These are phyloP conservation scores for Dictyophora rubrovolvata DNA, from an alignment of 768 basidiomycete genomes.

Conservation along the genomic window DNA sequence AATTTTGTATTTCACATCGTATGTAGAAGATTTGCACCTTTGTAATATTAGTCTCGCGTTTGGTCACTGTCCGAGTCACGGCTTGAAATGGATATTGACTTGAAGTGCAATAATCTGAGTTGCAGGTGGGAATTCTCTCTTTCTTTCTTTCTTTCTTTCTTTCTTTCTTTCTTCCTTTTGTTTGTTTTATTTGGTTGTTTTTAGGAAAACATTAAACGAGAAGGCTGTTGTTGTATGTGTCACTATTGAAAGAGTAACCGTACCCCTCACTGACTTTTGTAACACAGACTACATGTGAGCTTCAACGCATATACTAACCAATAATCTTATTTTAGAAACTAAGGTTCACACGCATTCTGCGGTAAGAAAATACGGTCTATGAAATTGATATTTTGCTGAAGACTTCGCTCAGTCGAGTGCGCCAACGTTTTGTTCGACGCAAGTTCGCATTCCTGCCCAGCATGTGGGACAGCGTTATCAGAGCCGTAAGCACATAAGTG, in stretches of 20 bases:
- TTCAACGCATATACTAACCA: not conserved
- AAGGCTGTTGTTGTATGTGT: constrained; percentile 76
- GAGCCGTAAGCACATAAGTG: constrained; percentile 53
- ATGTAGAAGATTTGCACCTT: not conserved
- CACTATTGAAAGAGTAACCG: not conserved
- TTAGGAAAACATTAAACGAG: constrained; percentile 55
- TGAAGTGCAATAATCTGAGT: constrained; percentile 14
- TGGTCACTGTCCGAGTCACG: constrained; percentile 1
- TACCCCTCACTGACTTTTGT: not conserved
- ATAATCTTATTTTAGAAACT: not conserved
- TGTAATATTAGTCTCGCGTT: constrained; percentile 1
- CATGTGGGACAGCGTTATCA: constrained; percentile 69
- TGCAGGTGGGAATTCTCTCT: constrained; percentile 6
- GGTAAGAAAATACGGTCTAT: constrained; percentile 28
- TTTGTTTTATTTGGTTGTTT: constrained; percentile 18
- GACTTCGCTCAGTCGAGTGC: constrained; percentile 50
- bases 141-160: not conserved
- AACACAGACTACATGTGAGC: constrained; percentile 46
- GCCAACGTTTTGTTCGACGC: constrained; percentile 76
- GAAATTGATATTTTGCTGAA: not conserved
- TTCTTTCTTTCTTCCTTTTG: not conserved
- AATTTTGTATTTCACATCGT: constrained; percentile 4
- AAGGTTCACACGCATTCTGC: constrained; percentile 85
- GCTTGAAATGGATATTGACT: constrained; percentile 14
- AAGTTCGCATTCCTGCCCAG: constrained; percentile 63